Evolutionary conservation across 148 eudicot species (phyloP).

Genomic region (Heliamphora exappendiculata): DNA sequence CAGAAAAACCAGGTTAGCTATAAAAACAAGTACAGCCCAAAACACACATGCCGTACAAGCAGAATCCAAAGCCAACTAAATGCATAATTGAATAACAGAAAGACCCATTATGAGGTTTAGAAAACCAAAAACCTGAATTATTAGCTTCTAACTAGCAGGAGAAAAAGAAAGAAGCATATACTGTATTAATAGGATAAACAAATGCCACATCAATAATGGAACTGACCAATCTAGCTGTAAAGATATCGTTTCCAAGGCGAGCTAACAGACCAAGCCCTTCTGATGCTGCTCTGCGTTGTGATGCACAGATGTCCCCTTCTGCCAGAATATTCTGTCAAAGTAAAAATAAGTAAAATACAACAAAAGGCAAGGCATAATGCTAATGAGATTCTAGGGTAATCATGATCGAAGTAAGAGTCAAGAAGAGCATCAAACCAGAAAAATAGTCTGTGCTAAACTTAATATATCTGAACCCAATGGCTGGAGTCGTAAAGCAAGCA

Average conservation of each 20-base stretch:
- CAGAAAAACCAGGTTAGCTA: slow-evolving; percentile 12
- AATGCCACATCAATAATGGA: slow-evolving; percentile 7
- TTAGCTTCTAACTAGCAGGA: not conserved
- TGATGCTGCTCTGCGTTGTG: slow-evolving; percentile 88
- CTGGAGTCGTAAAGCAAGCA: slow-evolving; percentile 74
- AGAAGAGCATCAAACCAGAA: slow-evolving; percentile 52
- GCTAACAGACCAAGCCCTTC: slow-evolving; percentile 96
- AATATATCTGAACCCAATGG: slow-evolving; percentile 69
- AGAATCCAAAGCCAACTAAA: slow-evolving; percentile 6
- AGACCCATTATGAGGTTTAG: not conserved
- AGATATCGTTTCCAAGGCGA: slow-evolving; percentile 82
- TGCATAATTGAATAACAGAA: not conserved
- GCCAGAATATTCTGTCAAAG: slow-evolving; percentile 67
- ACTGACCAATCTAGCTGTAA: slow-evolving; percentile 90
- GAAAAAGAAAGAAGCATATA: not conserved
- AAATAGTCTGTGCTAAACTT: slow-evolving; percentile 64
- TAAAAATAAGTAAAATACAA: slow-evolving; percentile 1
- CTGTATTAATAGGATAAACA: not conserved
- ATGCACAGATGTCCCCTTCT: slow-evolving; percentile 85
- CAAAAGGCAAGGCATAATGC: not conserved
- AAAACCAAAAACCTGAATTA: not conserved
- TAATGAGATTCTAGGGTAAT: not conserved
- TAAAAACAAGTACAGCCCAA: not conserved
- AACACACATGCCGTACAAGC: not conserved
- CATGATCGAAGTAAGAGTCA: slow-evolving; percentile 4